Conservation (phyloP, 1,284 basidiomycete species). For the Earliella scabrosa region DNA sequence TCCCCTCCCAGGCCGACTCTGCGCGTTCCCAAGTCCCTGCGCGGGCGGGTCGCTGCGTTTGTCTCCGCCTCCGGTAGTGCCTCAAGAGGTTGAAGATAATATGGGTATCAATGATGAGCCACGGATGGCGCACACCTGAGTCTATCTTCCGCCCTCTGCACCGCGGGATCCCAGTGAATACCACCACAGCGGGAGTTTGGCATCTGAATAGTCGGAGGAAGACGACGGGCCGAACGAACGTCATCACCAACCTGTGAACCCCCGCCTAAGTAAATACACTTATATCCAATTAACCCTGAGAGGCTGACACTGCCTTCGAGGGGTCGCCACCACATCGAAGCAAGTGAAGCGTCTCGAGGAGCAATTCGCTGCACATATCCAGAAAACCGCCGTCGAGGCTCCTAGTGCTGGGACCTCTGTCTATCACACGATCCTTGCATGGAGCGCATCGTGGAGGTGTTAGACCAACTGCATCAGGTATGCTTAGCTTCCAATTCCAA, state of each 20-base stretch:
- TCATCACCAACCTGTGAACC: background rate
- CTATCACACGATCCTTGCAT: slow-evolving; percentile 7
- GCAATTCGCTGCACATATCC: background rate
- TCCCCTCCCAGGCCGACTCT: slow-evolving; percentile 12
- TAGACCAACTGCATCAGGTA: slow-evolving; percentile 32
- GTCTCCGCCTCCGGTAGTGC: background rate
- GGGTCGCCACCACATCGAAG: background rate
- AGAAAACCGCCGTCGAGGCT: too few relatives aligned
- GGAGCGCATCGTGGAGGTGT: slow-evolving; percentile 27
- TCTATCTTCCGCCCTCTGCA: background rate
- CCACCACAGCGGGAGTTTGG: background rate
- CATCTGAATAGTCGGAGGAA: background rate
- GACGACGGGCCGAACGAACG: background rate
- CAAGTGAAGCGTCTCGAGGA: background rate
- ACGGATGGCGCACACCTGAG: background rate
- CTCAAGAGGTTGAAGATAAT: background rate
- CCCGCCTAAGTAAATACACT: background rate
- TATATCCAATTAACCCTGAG: background rate
- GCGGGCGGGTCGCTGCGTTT: background rate
- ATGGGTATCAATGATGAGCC: background rate
- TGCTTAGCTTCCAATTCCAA: background rate
- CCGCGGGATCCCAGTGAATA: background rate
- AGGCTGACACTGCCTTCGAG: background rate
- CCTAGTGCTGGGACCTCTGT: background rate
- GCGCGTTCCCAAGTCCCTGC: background rate